Conservation (phyloP, 805 yeast species). For the Yamadazyma sp. region DNA sequence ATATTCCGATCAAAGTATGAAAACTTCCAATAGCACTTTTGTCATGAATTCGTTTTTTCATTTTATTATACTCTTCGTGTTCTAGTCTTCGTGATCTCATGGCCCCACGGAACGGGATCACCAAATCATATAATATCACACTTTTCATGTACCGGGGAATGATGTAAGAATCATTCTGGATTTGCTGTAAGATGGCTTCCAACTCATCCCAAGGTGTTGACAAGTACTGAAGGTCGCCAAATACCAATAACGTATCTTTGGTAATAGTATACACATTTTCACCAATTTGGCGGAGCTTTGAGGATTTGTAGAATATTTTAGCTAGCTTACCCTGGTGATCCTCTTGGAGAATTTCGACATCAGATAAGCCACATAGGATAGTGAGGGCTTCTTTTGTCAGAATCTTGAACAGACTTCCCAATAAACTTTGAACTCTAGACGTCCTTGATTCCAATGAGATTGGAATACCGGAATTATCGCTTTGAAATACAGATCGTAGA, state of each 20-base stretch:
- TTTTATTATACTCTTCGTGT: not conserved
- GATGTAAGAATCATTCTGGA: slow-evolving; percentile 20
- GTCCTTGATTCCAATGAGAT: not conserved
- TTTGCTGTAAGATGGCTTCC: slow-evolving; percentile 21
- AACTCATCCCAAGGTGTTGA: slow-evolving; percentile 30
- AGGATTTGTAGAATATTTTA: slow-evolving; percentile 8
- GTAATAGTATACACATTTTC: slow-evolving; percentile 19
- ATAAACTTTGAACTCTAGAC: slow-evolving; percentile 22
- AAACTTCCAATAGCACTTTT: slow-evolving; percentile 35
- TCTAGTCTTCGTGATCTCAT: slow-evolving; percentile 21
- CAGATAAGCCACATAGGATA: slow-evolving; percentile 31
- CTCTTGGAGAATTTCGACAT: slow-evolving; percentile 15
- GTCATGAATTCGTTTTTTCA: slow-evolving; percentile 16
- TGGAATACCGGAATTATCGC: too few relatives aligned
- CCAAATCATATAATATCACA: slow-evolving; percentile 24
- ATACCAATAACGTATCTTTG: slow-evolving; percentile 19
- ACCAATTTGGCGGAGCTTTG: slow-evolving; percentile 30
- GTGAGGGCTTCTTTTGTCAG: slow-evolving; percentile 26
- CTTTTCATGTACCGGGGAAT: slow-evolving; percentile 33
- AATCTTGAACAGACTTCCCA: slow-evolving; percentile 20
- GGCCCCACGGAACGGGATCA: slow-evolving; percentile 34
- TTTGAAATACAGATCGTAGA: too few relatives aligned
- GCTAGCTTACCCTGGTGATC: not conserved
- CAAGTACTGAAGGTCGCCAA: slow-evolving; percentile 28
- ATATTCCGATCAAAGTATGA: slow-evolving; percentile 37